Evolutionary conservation across 164 flowering plant genomes (phyloP), one percentile per base, ranked within the genome.

Genomic region (Magnolia kwangsiensis): DNA sequence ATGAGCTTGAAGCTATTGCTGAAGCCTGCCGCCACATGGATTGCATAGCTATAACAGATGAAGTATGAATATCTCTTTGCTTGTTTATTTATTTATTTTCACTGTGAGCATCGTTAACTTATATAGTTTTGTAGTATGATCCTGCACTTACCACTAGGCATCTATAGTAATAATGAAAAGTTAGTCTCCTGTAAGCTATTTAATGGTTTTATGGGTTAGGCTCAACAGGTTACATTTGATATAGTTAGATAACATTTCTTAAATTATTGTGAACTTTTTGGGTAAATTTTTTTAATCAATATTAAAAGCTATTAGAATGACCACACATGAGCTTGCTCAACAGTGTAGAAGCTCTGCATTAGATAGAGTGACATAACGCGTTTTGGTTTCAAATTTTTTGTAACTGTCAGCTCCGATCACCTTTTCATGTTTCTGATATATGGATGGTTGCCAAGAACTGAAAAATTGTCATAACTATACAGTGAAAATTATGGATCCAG

Each of bases 11-110:
- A 76, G 82, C 74, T 58, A 90, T 94, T 80, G 95, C 98, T 76
- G 88, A 71, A 79, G 90, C 82, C 81, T 92, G 96, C 88, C 45
- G 80, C 75, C 77, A 79, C 72, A 79, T 75, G 85, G 89, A 94
- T 84, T 86, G 88, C 81, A 79, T 94, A 63, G 98, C 91, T 75
- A 89, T 94, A 75, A 91, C 97, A 72, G 98, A 94, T 84, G 97
- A 92, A 82, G 98, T 94, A 90, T 81, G 90, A 74, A 29, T 14
- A 66, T 50, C 49, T 61, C 75, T 82, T 75, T 75, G n/a, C 78
- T 72, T n/a, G 64, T 31, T 74, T 23, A 75, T 75, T 6, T 71
- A 16, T 4, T 49, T 31, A 20, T 51, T 5, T 66, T 65, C 59
- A 59, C 49, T 58, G 21, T 69, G 37, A 68, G 50, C 50, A 71